Evolutionary conservation across 352 stramenopile genomes (phyloP).

Genomic region (Pythium volutum): DNA sequence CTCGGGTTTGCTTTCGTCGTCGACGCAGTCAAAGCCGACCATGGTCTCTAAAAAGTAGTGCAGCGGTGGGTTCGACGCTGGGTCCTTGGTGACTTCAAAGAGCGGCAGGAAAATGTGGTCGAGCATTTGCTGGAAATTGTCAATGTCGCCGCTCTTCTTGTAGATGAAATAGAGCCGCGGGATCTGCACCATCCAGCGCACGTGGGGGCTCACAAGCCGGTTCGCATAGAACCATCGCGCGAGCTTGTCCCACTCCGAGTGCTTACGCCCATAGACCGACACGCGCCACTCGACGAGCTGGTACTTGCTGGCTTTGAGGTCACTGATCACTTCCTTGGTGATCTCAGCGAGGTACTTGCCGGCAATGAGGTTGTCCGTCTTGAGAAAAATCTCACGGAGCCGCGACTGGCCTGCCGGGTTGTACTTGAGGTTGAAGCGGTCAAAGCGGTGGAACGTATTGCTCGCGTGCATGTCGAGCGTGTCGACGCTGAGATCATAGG

Average conservation of each 20-base stretch:
- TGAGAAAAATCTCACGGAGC: conserved; percentile 98
- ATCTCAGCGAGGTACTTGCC: conserved; percentile 95
- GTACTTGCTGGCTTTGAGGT: conserved; percentile 91
- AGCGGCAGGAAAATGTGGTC: conserved; percentile 98
- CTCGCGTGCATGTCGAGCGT: conserved; percentile 99
- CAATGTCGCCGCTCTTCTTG: conserved; percentile 87
- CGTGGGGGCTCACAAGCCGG: conserved; percentile 89
- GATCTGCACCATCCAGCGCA: conserved; percentile 98
- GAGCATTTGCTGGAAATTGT: conserved; percentile 98
- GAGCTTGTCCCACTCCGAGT: conserved; percentile 96
- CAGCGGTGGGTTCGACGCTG: conserved; percentile 88
- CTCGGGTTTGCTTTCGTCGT: conserved; percentile 97
- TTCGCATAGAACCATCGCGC: conserved; percentile 96
- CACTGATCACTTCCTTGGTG: conserved; percentile 92
- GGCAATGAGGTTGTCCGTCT: conserved; percentile 97
- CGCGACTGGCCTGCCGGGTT: conserved; percentile 93
- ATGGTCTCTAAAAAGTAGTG: conserved; percentile 94
- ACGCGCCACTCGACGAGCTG: conserved; percentile 94
- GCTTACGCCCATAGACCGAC: conserved; percentile 92
- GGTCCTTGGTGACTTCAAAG: conserved; percentile 97
- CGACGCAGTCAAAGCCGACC: conserved; percentile 98
- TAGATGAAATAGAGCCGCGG: conserved; percentile 97
- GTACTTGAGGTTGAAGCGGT: conserved; percentile 99
- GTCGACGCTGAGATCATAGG: conserved; percentile 98
- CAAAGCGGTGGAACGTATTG: conserved; percentile 99